Conservation (phyloP, 2,329 filamentous ascomycete genomes). For the Sordariomycetes sp. region DNA sequence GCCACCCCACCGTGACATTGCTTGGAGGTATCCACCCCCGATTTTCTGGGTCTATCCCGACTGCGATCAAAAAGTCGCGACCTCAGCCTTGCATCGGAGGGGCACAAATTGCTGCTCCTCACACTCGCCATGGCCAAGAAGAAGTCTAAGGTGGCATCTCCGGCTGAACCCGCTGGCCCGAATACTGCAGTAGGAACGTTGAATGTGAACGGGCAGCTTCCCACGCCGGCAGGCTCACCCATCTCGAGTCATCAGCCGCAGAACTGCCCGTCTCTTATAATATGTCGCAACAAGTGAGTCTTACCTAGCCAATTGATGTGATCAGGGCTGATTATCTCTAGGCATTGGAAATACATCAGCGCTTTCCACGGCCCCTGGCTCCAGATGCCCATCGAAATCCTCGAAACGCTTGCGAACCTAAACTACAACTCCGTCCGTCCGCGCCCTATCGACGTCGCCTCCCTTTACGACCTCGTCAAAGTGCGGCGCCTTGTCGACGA, state of each 20-base stretch:
- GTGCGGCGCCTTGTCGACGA: constrained; percentile 74
- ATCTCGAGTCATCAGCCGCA: background rate
- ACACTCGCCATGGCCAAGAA: background rate
- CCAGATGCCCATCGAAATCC: constrained; percentile 67
- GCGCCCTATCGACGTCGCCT: constrained; percentile 66
- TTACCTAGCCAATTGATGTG: background rate
- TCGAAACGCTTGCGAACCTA: constrained; percentile 69
- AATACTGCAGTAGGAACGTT: too few species aligned
- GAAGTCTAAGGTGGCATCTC: background rate
- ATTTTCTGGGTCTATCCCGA: too few species aligned
- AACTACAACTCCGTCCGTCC: constrained; percentile 73
- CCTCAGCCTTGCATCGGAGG: too few species aligned
- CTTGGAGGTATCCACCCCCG: too few species aligned
- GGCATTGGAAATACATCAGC: constrained; percentile 80
- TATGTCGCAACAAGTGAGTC: constrained; percentile 7
- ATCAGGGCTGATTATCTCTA: constrained; percentile 22
- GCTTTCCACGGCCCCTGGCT: constrained; percentile 80
- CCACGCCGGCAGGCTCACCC: background rate
- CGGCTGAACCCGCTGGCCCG: background rate
- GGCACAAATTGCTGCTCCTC: too few species aligned
- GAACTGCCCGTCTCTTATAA: constrained; percentile 4
- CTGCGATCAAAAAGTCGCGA: too few species aligned
- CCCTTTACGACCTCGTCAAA: constrained; percentile 78
- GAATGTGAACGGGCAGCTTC: too few species aligned
- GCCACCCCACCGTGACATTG: too few species aligned